Base-by-base conservation (phyloP, 2,329 filamentous ascomycete genomes). In the Mariannaea elegans region DNA sequence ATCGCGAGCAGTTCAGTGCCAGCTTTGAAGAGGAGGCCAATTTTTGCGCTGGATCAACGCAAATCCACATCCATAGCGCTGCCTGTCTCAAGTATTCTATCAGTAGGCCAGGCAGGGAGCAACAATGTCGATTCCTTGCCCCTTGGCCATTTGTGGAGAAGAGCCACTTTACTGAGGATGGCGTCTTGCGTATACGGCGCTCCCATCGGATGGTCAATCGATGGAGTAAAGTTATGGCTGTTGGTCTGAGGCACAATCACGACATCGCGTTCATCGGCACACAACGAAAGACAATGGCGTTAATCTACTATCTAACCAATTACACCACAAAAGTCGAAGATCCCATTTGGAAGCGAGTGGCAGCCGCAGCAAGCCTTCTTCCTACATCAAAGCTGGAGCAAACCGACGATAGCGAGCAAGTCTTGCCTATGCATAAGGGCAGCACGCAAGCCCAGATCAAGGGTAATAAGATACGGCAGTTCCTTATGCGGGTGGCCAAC, bases 61-160 rank as follows among this genome's bases (percentile, higher is more conserved):
- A 62, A 36, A 32, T 62, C 4, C 41, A 62, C 9, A 42, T 32
- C 1, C 48, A 65, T 8, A 61, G 42, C 13, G 34, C 51, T 4
- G 59, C 44, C 0, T 63, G 51, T 41, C 24, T 65, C 10, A 53
- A 48, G 3, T 59, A 59, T 21, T 34, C 32, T 12, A 27, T 3
- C 10, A 32, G 31, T 4, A 10, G 16, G 14, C 4, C 38, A 9
- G 1, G 39, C 12, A 27, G 6, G n/a, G 18, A 18, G 34, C 10
- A 16, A 13, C 38, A 29, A n/a, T 65, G 57, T 21, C 46, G 60
- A 10, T 65, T 65, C 27, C 31, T 47, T 5, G 60, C 54, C 0
- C 60, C 63, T 10, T 65, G 50, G 54, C 29, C 29, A 14, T 16
- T 50, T 2, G 23, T 29, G 8, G n/a, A 23, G 1, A 29, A 27